Evolutionary conservation across 495 filamentous ascomycete species (phyloP).

Genomic region (Lepraria neglecta): DNA sequence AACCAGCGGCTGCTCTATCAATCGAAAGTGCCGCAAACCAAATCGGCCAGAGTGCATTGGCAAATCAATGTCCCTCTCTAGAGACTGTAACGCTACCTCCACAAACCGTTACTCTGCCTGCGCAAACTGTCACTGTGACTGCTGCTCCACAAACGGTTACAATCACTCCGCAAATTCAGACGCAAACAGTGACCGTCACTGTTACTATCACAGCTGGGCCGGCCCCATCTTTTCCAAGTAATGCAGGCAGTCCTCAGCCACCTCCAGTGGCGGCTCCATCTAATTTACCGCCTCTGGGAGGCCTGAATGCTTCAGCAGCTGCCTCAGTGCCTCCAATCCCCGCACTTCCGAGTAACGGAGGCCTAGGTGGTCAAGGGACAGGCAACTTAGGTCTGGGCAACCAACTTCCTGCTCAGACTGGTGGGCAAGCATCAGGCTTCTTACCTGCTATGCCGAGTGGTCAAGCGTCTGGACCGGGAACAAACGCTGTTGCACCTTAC

Average conservation of each 20-base stretch:
- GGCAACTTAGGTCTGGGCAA: background rate
- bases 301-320: background rate
- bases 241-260: slow-evolving; percentile 7
- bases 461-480: too few relatives aligned
- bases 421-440: background rate
- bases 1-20: slow-evolving; percentile 1
- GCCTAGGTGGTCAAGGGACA: too few relatives aligned
- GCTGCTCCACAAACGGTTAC: slow-evolving; percentile 17
- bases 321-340: background rate
- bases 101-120: slow-evolving; percentile 19
- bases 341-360: background rate
- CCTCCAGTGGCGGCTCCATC: slow-evolving; percentile 4
- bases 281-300: background rate
- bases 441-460: too few relatives aligned
- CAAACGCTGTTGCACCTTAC: background rate
- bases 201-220: slow-evolving; percentile 12
- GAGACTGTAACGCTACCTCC: slow-evolving; percentile 20
- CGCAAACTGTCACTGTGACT: slow-evolving; percentile 22
- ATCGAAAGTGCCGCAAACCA: background rate
- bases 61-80: slow-evolving; percentile 12
- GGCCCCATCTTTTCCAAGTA: slow-evolving; percentile 10
- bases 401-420: background rate
- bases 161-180: slow-evolving; percentile 14
- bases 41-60: background rate
- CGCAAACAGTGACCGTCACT: slow-evolving; percentile 10